A percentile compares a stretch with the other conserved stretches of the same genome.
These are phyloP conservation scores for Sanghuangporus weigelae DNA, from an alignment of 1,284 basidiomycete species.

Conservation along the genomic window DNA sequence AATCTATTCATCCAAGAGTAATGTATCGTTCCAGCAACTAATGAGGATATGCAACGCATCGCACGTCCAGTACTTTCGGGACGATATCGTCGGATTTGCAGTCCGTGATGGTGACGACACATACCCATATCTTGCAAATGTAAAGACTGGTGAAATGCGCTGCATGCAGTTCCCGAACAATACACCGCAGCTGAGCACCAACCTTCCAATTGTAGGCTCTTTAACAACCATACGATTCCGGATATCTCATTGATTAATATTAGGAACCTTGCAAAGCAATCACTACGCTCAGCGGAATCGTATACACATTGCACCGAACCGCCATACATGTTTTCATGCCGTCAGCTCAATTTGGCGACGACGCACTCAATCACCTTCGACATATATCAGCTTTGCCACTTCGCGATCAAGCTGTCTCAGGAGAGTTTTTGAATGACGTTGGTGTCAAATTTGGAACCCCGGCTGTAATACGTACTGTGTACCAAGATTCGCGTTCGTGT, in stretches of 20 bases:
- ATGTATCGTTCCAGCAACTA: background rate
- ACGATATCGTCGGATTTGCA: slow-evolving; percentile 5
- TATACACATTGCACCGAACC: background rate
- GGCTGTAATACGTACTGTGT: background rate
- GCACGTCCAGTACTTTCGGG: background rate
- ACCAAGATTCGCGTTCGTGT: background rate
- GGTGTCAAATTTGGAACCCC: background rate
- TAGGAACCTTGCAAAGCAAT: background rate
- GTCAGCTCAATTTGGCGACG: too few species aligned
- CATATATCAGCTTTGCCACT: background rate
- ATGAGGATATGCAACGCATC: background rate
- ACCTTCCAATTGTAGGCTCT: background rate
- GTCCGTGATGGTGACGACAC: slow-evolving; percentile 9
- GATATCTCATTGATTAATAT: background rate
- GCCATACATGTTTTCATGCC: background rate
- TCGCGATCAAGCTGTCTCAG: background rate
- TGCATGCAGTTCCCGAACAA: background rate
- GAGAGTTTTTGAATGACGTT: background rate
- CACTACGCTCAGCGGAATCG: background rate
- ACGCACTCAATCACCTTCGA: too few species aligned
- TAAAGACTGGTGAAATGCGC: background rate
- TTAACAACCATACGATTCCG: background rate
- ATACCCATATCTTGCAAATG: slow-evolving; percentile 2
- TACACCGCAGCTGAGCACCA: background rate
- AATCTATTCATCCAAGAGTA: background rate